A percentile compares a stretch with the other conserved stretches of the same genome.
phyloP scores from a whole-genome alignment of 1,284 basidiomycete genomes.

The Singerocomus inundabilis region DNA sequence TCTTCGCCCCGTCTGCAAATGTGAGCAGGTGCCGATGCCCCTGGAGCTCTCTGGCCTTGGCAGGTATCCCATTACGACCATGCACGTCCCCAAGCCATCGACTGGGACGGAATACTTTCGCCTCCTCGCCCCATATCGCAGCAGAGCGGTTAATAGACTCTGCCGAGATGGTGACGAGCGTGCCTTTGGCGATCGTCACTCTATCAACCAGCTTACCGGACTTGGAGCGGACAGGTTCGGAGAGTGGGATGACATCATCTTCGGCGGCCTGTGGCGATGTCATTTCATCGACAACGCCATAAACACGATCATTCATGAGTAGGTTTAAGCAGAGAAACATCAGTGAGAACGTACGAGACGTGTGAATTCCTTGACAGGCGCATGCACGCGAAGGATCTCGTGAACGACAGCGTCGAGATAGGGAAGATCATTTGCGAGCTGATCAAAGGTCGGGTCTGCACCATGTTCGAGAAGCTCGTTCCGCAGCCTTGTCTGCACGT shows the following conservation, averaged over 20 bases:
- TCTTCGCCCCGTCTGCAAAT: conserved; percentile 41
- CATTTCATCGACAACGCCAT: no score
- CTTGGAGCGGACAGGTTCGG: conserved; percentile 15
- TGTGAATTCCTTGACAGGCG: conserved; percentile 34
- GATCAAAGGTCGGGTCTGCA: conserved; percentile 15
- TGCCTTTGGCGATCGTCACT: conserved; percentile 45
- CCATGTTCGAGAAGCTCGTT: conserved; percentile 8
- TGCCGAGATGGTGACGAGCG: conserved; percentile 41
- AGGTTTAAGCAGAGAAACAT: background rate
- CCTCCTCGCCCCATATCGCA: conserved; percentile 44
- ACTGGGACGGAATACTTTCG: conserved; percentile 38
- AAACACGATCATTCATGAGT: background rate
- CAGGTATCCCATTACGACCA: conserved; percentile 8
- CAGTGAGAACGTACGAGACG: conserved; percentile 35
- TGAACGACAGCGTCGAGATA: conserved; percentile 24
- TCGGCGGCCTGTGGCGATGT: conserved; percentile 36
- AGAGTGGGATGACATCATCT: conserved; percentile 54
- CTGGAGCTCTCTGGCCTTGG: conserved; percentile 37
- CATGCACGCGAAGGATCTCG: conserved; percentile 21
- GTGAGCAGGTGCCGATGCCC: conserved; percentile 42
- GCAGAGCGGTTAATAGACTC: conserved; percentile 46
- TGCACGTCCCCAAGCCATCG: conserved; percentile 35
- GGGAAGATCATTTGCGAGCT: conserved; percentile 16
- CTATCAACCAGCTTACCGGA: conserved; percentile 38
- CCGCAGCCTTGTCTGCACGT: conserved; percentile 7